Base-by-base conservation (phyloP, 495 filamentous ascomycete genomes). In the Opeltia flavorubescens region DNA sequence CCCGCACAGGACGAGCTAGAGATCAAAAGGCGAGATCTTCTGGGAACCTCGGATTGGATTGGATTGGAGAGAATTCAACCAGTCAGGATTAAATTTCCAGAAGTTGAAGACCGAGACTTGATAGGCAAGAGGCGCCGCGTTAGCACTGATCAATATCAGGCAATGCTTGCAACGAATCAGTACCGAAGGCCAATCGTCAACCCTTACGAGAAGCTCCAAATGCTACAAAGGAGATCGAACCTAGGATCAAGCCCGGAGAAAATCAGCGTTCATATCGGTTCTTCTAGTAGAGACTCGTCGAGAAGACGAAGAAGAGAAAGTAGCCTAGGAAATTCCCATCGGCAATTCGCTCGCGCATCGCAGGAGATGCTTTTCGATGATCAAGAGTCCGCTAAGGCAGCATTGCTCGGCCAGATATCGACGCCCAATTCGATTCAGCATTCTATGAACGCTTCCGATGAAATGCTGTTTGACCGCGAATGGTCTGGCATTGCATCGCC, bases 101-200 rank as follows among this genome's bases (percentile, higher is more conserved):
- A 43, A 21, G 36, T 35, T 8, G 26, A 55, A 42, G 50, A 58
- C 44, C 31, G 49, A 41, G 49, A 52, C 29, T 33, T 44, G 31
- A 58, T 58, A 30, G 55, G 55, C 9, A 58, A 47, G 25, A 21
- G 50, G 25, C 55, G 55, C 21, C 20, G 15, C 1, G 18, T 41
- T 15, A 25, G 13, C 13, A 21, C 5, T 12, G 25, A 6, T 9
- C 38, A 41, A 5, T 17, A 17, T 8, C 17, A 26, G 20, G 21
- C 4, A 6, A 4, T 20, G 3, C 38, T 12, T 4, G 7, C 6
- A 21, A 13, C 1, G 15, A 2, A 20, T n/a, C 38, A 25, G 6
- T 21, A 25, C 25, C 38, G 38, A 25, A 41, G 9, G 21, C 38
- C 38, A 25, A 3, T 41, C 15, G 5, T 20, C 6, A 41, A 26